Evolutionary conservation across 1,139 yeast genomes (phyloP).

Genomic region (Nadsonia commutata): DNA sequence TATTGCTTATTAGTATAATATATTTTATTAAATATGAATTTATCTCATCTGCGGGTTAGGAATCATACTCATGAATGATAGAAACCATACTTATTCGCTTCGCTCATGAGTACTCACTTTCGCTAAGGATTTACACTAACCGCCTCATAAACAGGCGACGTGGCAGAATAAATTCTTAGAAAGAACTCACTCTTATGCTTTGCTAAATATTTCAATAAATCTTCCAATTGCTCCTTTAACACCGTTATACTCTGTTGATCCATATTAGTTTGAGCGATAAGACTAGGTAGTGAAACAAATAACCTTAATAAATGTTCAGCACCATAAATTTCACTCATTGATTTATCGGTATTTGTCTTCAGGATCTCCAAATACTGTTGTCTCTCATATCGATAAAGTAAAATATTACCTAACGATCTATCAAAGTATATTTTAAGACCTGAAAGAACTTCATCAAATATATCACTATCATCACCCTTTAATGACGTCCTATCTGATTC

Average conservation of each 20-base stretch:
- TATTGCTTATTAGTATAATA: too few relatives aligned
- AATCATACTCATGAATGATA: too few relatives aligned
- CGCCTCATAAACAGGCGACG: conserved; percentile 51
- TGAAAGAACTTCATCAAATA: conserved; percentile 47
- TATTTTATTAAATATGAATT: too few relatives aligned
- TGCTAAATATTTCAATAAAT: conserved; percentile 34
- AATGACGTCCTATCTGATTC: conserved; percentile 13
- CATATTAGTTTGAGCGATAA: conserved; percentile 66
- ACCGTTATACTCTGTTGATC: conserved; percentile 58
- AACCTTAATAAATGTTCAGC: conserved; percentile 61
- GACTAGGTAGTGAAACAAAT: conserved; percentile 64
- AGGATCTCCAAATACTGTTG: conserved; percentile 56
- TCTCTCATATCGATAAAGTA: conserved; percentile 74
- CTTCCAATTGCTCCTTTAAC: conserved; percentile 39
- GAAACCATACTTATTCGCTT: too few relatives aligned
- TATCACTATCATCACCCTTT: conserved; percentile 33
- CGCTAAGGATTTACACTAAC: conserved; percentile 8
- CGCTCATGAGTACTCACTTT: too few relatives aligned
- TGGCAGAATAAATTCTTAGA: conserved; percentile 33
- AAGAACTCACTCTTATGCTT: conserved; percentile 35
- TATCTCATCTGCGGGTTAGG: too few relatives aligned
- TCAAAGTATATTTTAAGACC: conserved; percentile 74
- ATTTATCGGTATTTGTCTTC: conserved; percentile 25
- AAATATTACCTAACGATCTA: conserved; percentile 51
- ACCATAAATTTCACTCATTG: conserved; percentile 47